Evolutionary conservation across 2,329 filamentous ascomycete species (phyloP), one percentile per base, ranked within the genome.

Genomic region (Phaeosphaeria sp.): DNA sequence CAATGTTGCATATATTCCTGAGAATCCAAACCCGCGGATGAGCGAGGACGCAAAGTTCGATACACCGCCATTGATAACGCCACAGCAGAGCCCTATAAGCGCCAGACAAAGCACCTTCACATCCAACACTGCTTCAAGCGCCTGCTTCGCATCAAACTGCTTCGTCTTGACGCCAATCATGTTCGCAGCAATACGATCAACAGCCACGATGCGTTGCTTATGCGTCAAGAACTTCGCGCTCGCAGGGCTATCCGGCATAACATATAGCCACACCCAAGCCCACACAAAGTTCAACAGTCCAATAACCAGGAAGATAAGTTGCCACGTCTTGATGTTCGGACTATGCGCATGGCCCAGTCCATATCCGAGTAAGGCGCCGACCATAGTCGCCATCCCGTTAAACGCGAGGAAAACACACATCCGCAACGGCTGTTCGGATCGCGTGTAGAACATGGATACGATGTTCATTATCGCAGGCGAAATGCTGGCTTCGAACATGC

Each of bases 51-150:
- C 68, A 59, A 84, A 84, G 55, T 83, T 84, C 64, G 46, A 83
- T 0, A 84, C 79, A 3, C 81, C 79, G n/a, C 82, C 82, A 52
- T 84, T 84, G 42, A 83, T 74, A 3, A 84, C 76, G 9, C 82
- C 82, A 45, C 79, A 79, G 7, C 72, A 73, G 1, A 82, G 73
- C 0, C 76, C 81, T 45, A 81, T 78, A 8, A 78, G 67, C 21
- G 76, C 66, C 4, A 80, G 72, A 30, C 77, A 77, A 48, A 79
- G 74, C 3, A 75, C 76, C 56, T 73, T 79, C 50, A 77, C 49
- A 52, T 83, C 81, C 3, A 76, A 57, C 0, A 78, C 20, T 0
- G 78, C 78, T 59, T 82, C 81, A 5, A 77, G 48, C 0, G 78
- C 77, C 59, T 82, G 79, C 1, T 54, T 24, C 1, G 49, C 53